Conservation (phyloP, 2,329 filamentous ascomycete species). For the Alternaria novae-zelandiae region DNA sequence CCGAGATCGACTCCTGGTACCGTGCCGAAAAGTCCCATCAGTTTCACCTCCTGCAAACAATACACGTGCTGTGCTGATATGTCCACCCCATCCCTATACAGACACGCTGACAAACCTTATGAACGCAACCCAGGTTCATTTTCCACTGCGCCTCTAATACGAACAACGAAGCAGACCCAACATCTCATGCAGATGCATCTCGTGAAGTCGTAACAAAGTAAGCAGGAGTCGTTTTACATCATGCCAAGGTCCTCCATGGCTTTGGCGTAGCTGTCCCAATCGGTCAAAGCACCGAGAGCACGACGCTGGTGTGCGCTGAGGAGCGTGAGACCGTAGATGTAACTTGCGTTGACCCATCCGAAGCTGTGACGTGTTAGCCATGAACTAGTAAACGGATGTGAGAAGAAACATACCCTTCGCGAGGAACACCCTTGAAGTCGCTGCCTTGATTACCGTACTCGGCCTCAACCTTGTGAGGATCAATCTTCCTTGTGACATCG, state of each 20-base stretch:
- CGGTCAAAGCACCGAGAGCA: conserved; percentile 84
- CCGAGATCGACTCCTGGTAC: neutral
- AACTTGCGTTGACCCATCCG: conserved; percentile 98
- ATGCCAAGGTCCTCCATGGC: conserved; percentile 58
- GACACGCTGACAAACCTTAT: neutral
- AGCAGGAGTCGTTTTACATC: conserved; percentile 7
- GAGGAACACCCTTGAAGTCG: conserved; percentile 94
- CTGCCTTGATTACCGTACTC: conserved; percentile 97
- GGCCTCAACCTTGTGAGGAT: conserved; percentile 92
- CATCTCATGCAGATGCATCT: conserved; percentile 4
- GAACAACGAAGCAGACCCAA: conserved; percentile 2
- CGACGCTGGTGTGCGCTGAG: conserved; percentile 88
- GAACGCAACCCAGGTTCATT: neutral
- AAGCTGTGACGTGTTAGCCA: conserved; percentile 66
- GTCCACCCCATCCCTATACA: neutral
- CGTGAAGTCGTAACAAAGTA: conserved; percentile 10
- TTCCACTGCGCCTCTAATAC: neutral
- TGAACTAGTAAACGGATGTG: neutral
- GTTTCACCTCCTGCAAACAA: neutral
- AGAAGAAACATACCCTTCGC: conserved; percentile 78
- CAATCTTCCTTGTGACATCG: conserved; percentile 87
- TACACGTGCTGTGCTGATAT: neutral
- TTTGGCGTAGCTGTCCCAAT: conserved; percentile 81
- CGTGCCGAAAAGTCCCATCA: neutral
- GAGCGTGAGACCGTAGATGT: conserved; percentile 89